Evolutionary conservation across 2,329 filamentous ascomycete species (phyloP), one percentile per base, ranked within the genome.

Genomic region (Botrytis tulipae): DNA sequence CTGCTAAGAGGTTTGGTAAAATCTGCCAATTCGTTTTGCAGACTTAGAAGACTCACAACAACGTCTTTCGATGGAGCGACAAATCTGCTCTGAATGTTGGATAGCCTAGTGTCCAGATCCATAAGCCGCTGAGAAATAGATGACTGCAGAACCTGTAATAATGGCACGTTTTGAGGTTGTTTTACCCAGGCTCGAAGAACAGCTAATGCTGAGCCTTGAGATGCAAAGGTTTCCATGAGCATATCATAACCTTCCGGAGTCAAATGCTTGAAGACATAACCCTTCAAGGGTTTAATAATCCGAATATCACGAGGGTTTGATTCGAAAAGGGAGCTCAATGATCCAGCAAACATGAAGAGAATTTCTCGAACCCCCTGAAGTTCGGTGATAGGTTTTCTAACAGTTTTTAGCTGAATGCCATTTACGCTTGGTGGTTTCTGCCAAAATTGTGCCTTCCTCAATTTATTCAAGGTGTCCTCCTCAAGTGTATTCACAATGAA

Each of bases 331-430:
- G 90, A 91, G 3, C 92, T 95, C 9, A 90, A 87, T 6, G 96
- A 84, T 0, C 95, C 95, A 71, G 90, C 88, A 0, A 98, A 86
- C 93, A 98, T 97, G 78, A 93, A 95, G 0, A 98, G 84, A 0
- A 90, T 88, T 79, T 98, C 94, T 66, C 94, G 89, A 40, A 95
- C 84, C 18, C 91, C 84, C 76, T 95, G 90, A 1, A 92, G 84
- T 80, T 97, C 95, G 35, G 79, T 80, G 57, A 80, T 77, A 37
- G 70, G 75, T 62, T 76, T 80, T 69, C 77, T 79, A 37, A 79
- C 78, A 6, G 78, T 80, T 62, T 79, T 77, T 51, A 80, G 65
- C 69, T 76, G 75, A 25, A 78, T 74, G 32, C 77, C 78, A 72
- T 73, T 74, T 16, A 79, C 73, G 73, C 62, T 78, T 7, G 78